phyloP scores from a whole-genome alignment of 805 yeast genomes.

The Metschnikowia borealis region DNA sequence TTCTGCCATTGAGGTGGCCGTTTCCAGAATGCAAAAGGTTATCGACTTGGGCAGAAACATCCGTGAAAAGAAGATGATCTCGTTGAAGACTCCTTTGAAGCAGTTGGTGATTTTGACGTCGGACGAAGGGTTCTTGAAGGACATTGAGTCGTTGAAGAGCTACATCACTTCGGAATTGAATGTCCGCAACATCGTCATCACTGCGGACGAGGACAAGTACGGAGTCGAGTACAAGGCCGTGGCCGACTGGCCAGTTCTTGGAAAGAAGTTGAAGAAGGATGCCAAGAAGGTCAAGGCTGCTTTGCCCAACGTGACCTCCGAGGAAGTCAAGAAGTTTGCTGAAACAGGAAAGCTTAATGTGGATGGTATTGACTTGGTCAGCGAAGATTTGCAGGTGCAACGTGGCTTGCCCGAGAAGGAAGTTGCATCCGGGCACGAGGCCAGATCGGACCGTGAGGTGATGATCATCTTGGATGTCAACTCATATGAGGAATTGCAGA shows the following conservation, averaged over 20 bases:
- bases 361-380: conserved; percentile 82
- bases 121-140: conserved; percentile 68
- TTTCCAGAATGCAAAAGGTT: conserved; percentile 93
- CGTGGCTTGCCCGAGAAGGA: conserved; percentile 78
- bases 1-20: conserved; percentile 79
- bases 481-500: conserved; percentile 79
- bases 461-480: conserved; percentile 85
- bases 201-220: conserved; percentile 85
- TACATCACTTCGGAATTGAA: conserved; percentile 91
- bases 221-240: conserved; percentile 91
- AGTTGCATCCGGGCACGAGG: conserved; percentile 69
- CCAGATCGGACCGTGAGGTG: conserved; percentile 85
- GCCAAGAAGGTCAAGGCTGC: conserved; percentile 93
- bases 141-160: conserved; percentile 68
- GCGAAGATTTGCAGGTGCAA: conserved; percentile 85
- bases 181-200: conserved; percentile 80
- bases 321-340: conserved; percentile 74
- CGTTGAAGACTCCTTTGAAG: conserved; percentile 92
- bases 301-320: conserved; percentile 75
- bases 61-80: conserved; percentile 92
- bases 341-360: conserved; percentile 72
- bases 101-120: conserved; percentile 81
- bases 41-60: conserved; percentile 94
- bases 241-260: conserved; percentile 98
- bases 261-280: conserved; percentile 94